Conservation (phyloP, 345 rosid genomes). For the Heritiera fomes region DNA sequence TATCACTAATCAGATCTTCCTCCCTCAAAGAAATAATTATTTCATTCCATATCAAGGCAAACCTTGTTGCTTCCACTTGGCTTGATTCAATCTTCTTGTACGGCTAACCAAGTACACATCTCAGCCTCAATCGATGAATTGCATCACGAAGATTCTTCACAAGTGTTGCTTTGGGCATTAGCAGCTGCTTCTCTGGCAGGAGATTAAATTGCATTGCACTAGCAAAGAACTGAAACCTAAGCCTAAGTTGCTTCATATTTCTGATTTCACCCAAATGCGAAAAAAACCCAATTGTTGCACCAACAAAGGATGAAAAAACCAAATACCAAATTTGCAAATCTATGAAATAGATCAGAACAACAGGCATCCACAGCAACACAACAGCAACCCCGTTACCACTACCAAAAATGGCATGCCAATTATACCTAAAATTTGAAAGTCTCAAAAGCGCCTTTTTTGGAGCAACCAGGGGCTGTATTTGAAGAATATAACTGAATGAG, state of each 20-base stretch:
- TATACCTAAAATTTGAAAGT: slow-evolving; percentile 25
- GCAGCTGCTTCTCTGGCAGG: slow-evolving; percentile 61
- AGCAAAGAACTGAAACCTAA: slow-evolving; percentile 87
- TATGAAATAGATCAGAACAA: slow-evolving; percentile 70
- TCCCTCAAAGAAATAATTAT: slow-evolving; percentile 70
- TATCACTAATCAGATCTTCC: slow-evolving; percentile 77
- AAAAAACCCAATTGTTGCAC: slow-evolving; percentile 66
- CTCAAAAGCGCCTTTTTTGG: slow-evolving; percentile 64
- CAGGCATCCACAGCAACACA: slow-evolving; percentile 70
- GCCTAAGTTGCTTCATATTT: slow-evolving; percentile 75
- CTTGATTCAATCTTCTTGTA: slow-evolving; percentile 75
- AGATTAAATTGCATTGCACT: slow-evolving; percentile 90
- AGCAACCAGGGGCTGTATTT: slow-evolving; percentile 67
- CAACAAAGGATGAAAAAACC: slow-evolving; percentile 64
- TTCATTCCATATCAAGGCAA: slow-evolving; percentile 92
- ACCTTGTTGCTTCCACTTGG: slow-evolving; percentile 79
- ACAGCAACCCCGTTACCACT: slow-evolving; percentile 57
- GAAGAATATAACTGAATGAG: slow-evolving; percentile 74
- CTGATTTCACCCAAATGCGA: slow-evolving; percentile 90
- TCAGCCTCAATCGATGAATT: slow-evolving; percentile 63
- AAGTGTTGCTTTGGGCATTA: slow-evolving; percentile 50
- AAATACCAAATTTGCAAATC: slow-evolving; percentile 93
- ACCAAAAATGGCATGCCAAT: slow-evolving; percentile 78
- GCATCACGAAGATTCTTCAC: slow-evolving; percentile 79
- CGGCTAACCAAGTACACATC: slow-evolving; percentile 82